These are phyloP conservation scores for Apiotrichum domesticum DNA, from an alignment of 1,284 basidiomycete genomes.

Conservation along the genomic window DNA sequence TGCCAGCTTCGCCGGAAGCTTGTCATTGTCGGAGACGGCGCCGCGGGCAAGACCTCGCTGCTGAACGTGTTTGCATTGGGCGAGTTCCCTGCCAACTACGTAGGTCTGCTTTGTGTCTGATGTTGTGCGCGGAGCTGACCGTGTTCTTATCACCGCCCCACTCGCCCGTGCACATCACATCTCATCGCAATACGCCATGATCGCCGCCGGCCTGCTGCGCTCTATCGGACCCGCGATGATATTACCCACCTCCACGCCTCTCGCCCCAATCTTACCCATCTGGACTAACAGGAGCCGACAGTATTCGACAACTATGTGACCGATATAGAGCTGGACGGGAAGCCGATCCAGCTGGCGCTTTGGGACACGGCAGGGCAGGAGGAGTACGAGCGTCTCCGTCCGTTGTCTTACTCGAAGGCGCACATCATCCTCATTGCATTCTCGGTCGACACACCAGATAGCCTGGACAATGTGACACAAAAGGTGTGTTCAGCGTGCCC, in stretches of 20 bases:
- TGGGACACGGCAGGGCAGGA: conserved; percentile 89
- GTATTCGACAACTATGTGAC: conserved; percentile 99
- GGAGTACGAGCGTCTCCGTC: conserved; percentile 92
- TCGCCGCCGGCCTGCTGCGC: no score
- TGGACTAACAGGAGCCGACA: conserved; percentile 50
- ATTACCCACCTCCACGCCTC: no score
- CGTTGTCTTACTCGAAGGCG: conserved; percentile 94
- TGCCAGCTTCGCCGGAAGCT: conserved; percentile 40
- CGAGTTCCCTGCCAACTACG: conserved; percentile 96
- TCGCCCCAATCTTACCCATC: no score
- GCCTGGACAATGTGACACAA: conserved; percentile 86
- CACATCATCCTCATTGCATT: conserved; percentile 98
- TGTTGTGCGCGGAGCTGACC: not conserved
- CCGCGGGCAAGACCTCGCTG: conserved; percentile 54
- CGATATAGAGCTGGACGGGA: conserved; percentile 93
- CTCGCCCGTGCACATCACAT: not conserved
- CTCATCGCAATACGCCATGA: not conserved
- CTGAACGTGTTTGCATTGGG: conserved; percentile 71
- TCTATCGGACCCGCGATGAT: no score
- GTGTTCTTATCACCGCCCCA: not conserved
- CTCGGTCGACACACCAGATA: conserved; percentile 92
- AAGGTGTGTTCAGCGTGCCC: conserved; percentile 56
- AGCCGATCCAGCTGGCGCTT: conserved; percentile 58
- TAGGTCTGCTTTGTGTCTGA: conserved; percentile 29
- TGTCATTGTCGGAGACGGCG: conserved; percentile 86